Conservation (phyloP, 768 basidiomycete species). For the Boletus vermiculosoides region DNA sequence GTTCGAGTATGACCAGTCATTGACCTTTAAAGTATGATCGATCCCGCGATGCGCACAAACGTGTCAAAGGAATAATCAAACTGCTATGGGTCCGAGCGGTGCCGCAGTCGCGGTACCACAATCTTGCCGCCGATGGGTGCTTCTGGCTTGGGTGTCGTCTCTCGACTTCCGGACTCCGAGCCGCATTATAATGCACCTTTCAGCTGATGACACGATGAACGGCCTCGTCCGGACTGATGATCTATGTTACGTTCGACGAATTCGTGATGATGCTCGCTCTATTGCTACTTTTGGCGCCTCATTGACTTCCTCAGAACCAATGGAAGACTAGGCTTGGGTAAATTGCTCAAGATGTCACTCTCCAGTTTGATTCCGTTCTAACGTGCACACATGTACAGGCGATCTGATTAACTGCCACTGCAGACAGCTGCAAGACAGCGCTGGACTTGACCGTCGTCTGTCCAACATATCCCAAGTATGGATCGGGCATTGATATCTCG, state of each 20-base stretch:
- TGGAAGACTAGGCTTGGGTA: neutral
- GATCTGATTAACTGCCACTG: neutral
- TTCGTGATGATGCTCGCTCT: neutral
- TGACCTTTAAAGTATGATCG: neutral
- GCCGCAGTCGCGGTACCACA: constrained; percentile 8
- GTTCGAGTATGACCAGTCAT: neutral
- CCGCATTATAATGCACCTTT: neutral
- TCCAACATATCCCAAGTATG: neutral
- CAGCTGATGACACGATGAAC: neutral
- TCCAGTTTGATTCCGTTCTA: constrained; percentile 7
- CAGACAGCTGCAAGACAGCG: constrained; percentile 1
- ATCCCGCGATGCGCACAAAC: constrained; percentile 13
- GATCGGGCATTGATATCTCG: constrained; percentile 1
- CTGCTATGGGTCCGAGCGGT: constrained; percentile 8
- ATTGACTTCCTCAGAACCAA: constrained; percentile 2
- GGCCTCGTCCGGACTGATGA: neutral
- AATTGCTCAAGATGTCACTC: constrained; percentile 1
- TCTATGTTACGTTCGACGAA: constrained; percentile 5
- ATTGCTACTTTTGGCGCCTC: neutral
- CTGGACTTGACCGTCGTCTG: constrained; percentile 9
- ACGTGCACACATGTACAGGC: neutral
- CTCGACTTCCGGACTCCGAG: neutral
- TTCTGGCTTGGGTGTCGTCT: constrained; percentile 15
- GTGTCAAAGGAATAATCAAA: constrained; percentile 4
- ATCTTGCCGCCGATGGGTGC: neutral